A percentile compares a stretch with the other conserved stretches of the same genome.
Evolutionary conservation across 148 eudicot genomes (phyloP).

Genomic region (Rhododendron kiyosumense): DNA sequence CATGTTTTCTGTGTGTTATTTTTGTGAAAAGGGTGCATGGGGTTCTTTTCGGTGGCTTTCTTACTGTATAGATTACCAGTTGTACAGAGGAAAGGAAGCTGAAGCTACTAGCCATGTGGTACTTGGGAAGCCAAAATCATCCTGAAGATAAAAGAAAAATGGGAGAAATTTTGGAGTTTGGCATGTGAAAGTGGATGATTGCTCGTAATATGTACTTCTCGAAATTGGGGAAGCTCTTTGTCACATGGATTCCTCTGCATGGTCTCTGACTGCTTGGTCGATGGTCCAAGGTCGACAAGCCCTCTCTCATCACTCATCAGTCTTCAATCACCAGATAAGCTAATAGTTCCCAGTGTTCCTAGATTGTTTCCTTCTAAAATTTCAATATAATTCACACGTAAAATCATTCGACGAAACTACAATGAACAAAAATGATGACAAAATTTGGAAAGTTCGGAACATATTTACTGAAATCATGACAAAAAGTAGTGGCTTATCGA

Average conservation of each 20-base stretch:
- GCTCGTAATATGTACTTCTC: conserved; percentile 11
- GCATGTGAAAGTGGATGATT: conserved; percentile 15
- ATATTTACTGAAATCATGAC: no score
- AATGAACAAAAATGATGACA: no score
- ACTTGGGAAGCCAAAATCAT: conserved; percentile 5
- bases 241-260: conserved; percentile 47
- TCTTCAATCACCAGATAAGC: conserved; percentile 40
- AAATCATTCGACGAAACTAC: no score
- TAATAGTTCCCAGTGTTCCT: conserved; percentile 20
- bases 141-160: background rate
- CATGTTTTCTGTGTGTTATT: background rate
- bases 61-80: background rate
- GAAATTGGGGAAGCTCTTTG: conserved; percentile 5
- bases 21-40: background rate
- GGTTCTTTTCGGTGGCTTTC: background rate
- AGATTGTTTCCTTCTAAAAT: background rate
- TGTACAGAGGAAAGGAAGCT: background rate
- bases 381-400: background rate
- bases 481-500: no score
- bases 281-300: conserved; percentile 31
- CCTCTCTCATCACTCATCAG: conserved; percentile 10
- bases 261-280: conserved; percentile 44
- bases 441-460: no score
- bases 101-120: conserved; percentile 9
- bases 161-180: conserved; percentile 1